These are phyloP conservation scores for Pseudocercospora fuligena DNA, from an alignment of 2,329 filamentous ascomycete genomes.

Conservation along the genomic window DNA sequence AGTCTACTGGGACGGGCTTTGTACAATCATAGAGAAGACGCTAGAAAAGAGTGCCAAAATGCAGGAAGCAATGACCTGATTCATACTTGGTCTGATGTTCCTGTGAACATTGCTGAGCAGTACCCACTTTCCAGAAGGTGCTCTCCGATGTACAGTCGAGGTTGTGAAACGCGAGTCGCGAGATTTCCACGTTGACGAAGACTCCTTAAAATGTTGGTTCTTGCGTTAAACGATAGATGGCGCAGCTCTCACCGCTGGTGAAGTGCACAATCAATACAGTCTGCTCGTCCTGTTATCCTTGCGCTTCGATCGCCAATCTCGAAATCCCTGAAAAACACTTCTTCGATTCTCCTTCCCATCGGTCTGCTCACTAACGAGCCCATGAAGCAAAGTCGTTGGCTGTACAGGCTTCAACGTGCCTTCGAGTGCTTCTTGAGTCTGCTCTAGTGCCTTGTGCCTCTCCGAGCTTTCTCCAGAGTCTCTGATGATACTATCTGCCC, in stretches of 20 bases:
- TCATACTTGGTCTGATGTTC: background rate
- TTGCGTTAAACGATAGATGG: background rate
- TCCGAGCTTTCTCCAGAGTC: background rate
- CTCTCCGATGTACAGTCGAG: background rate
- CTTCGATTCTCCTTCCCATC: background rate
- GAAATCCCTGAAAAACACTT: background rate
- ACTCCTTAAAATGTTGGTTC: background rate
- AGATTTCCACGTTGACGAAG: background rate
- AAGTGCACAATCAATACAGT: background rate
- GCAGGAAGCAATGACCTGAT: background rate
- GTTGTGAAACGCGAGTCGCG: no score
- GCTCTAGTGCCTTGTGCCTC: background rate
- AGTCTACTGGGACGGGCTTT: conserved; percentile 34
- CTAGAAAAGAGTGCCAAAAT: background rate
- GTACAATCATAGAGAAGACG: background rate
- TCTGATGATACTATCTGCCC: conserved; percentile 5
- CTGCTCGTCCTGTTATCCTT: background rate
- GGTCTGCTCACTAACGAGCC: background rate
- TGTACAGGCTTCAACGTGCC: background rate
- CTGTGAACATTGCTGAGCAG: background rate
- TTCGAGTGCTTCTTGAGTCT: background rate
- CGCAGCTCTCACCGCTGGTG: background rate
- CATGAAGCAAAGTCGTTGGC: background rate
- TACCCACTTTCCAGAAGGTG: background rate
- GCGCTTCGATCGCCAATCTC: background rate